Evolutionary conservation across 1,284 basidiomycete genomes (phyloP), one percentile per base, ranked within the genome.

Genomic region (Porogramme epimiltina): DNA sequence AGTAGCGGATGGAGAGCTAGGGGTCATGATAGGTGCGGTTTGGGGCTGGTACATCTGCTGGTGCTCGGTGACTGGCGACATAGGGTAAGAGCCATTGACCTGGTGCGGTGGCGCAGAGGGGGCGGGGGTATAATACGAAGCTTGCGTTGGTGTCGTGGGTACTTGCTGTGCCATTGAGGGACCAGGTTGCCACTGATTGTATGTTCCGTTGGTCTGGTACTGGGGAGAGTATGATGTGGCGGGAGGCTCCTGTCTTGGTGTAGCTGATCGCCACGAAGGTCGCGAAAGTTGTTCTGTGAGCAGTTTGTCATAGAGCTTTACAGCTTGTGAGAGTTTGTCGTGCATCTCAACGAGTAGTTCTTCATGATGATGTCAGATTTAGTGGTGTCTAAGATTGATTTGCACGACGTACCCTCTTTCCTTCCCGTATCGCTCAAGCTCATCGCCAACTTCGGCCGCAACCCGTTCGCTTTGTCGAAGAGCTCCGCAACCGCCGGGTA

Each of bases 301-400:
- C 15, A 97, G 75, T 47, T 86, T 81, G 62, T 97, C 94, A 68
- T 97, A 98, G 2, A 96, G 73, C 59, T 89, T 88, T 40, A 98
- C 93, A 0, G 93, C 93, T 68, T 96, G 85, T 0, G 92, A 91
- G 2, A 98, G 76, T 69, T 97, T 95, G 54, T 90, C 89, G 64
- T 98, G 91, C 94, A 98, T 97, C 45, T 95, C 93, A 8, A 84
- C 77, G 18, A 98, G 74, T 65, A 93, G 78, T 66, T 93, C 93
- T 95, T 49, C 36, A 3, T 42, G 24, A 51, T 19, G 24, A 45
- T 24, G n/a, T 41, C 2, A 52, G 8, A 26, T 33, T 13, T 33
- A n/a, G 39, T 46, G n/a, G 34, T 9, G 9, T 9, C 34, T 45
- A 41, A 39, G 33, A 24, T 37, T 23, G 41, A 16, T 42, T 20